These are phyloP conservation scores for Plasmopara halstedii DNA, from an alignment of 352 stramenopile genomes.

Conservation along the genomic window DNA sequence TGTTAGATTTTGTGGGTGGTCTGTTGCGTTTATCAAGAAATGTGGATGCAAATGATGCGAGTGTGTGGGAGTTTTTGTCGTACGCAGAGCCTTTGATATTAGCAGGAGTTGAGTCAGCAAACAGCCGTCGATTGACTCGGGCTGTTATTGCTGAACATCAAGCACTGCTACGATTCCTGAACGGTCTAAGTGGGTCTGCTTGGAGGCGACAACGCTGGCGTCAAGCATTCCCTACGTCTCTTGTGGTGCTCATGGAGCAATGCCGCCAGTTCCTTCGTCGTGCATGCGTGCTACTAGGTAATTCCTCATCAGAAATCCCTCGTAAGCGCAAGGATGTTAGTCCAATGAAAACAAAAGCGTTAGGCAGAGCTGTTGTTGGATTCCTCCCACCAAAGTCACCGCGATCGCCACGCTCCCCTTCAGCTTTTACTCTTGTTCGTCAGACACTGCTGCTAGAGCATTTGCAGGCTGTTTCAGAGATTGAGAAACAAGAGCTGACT, in stretches of 20 bases:
- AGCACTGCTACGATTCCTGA: conserved; percentile 34
- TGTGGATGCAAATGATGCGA: conserved; percentile 7
- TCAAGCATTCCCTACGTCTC: conserved; percentile 41
- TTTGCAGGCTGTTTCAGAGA: conserved; percentile 25
- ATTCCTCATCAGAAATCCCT: conserved; percentile 30
- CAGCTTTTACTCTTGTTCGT: conserved; percentile 39
- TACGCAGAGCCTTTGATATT: conserved; percentile 39
- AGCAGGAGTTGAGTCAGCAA: conserved; percentile 21
- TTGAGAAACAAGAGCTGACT: conserved; percentile 30
- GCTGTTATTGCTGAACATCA: conserved; percentile 44
- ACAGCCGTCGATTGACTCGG: conserved; percentile 26
- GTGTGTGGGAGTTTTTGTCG: conserved; percentile 54
- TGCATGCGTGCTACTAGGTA: conserved; percentile 47
- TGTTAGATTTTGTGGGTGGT: conserved; percentile 37
- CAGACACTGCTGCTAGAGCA: conserved; percentile 60
- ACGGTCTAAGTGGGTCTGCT: conserved; percentile 27
- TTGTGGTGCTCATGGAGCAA: conserved; percentile 57
- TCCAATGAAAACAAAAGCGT: conserved; percentile 23
- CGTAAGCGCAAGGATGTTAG: conserved; percentile 18
- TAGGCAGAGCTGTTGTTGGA: conserved; percentile 11
- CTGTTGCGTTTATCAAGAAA: conserved; percentile 24
- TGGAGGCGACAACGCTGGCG: conserved; percentile 41
- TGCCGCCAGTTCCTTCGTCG: conserved; percentile 45
- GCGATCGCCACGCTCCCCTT: conserved; percentile 25
- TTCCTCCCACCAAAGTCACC: conserved; percentile 28